Evolutionary conservation across 2,329 filamentous ascomycete species (phyloP).

Genomic region (Pyrenophora tritici-repentis): DNA sequence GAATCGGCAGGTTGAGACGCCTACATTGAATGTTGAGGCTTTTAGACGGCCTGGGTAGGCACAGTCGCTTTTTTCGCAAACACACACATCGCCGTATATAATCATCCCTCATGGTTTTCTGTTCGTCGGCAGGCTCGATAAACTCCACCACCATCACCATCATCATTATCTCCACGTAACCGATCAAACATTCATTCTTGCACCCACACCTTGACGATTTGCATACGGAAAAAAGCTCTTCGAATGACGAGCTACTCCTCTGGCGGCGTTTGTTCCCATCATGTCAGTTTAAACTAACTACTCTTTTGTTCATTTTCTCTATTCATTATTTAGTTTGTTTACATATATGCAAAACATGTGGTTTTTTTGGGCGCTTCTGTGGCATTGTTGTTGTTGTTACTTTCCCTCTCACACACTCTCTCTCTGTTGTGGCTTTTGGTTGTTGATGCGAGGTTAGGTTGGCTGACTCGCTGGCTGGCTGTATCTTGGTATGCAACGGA

Average conservation of each 20-base stretch:
- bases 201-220: conserved; percentile 20
- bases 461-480: conserved; percentile 17
- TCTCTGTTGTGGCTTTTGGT: too few species aligned
- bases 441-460: conserved; percentile 4
- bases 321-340: not conserved
- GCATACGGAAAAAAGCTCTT: conserved; percentile 13
- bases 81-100: conserved; percentile 2
- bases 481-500: too few species aligned
- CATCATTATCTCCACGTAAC: not conserved
- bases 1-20: conserved; percentile 72
- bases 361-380: not conserved
- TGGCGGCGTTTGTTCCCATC: conserved; percentile 19
- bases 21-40: conserved; percentile 66
- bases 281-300: too few species aligned
- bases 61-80: not conserved
- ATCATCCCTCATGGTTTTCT: conserved; percentile 2
- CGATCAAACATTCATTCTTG: conserved; percentile 3
- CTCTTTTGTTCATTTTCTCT: not conserved
- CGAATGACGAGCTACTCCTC: conserved; percentile 1
- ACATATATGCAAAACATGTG: not conserved
- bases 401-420: too few species aligned
- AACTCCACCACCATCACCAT: conserved; percentile 8
- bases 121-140: conserved; percentile 30
- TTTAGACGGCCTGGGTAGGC: conserved; percentile 56
- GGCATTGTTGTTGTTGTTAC: too few species aligned